Percentiles rank a stretch among this genome's conserved stretches.
Evolutionary conservation across 192 early-diverging fungal species (phyloP).

Genomic region (Coemansia sp.): DNA sequence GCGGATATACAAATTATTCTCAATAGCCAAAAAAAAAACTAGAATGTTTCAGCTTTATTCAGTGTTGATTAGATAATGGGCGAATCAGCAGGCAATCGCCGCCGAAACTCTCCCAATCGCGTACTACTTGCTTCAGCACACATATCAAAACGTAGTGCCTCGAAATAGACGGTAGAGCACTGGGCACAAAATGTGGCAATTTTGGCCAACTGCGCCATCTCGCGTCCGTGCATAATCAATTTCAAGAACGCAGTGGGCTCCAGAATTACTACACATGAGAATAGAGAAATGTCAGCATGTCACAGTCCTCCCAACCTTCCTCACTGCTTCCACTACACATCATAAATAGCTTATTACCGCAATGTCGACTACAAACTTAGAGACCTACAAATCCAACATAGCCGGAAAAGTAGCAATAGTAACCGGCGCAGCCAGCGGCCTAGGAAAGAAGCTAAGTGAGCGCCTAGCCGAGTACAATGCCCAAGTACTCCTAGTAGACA

Average conservation of each 20-base stretch:
- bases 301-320: neutral
- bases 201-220: neutral
- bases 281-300: neutral
- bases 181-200: neutral
- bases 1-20: neutral
- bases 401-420: conserved; percentile 35
- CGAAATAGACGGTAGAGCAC: neutral
- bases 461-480: conserved; percentile 12
- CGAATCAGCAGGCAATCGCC: neutral
- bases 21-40: neutral
- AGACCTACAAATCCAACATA: conserved; percentile 20
- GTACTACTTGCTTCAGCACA: neutral
- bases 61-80: neutral
- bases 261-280: neutral
- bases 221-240: neutral
- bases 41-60: neutral
- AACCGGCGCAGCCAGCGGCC: conserved; percentile 46
- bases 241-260: neutral
- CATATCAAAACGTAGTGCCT: neutral
- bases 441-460: conserved; percentile 32
- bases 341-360: neutral
- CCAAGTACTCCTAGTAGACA: conserved; percentile 37
- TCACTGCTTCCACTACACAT: neutral
- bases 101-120: neutral
- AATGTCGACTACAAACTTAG: conserved; percentile 1